These are phyloP conservation scores for Carpinus viminea DNA, from an alignment of 306 rosid species.

Conservation along the genomic window DNA sequence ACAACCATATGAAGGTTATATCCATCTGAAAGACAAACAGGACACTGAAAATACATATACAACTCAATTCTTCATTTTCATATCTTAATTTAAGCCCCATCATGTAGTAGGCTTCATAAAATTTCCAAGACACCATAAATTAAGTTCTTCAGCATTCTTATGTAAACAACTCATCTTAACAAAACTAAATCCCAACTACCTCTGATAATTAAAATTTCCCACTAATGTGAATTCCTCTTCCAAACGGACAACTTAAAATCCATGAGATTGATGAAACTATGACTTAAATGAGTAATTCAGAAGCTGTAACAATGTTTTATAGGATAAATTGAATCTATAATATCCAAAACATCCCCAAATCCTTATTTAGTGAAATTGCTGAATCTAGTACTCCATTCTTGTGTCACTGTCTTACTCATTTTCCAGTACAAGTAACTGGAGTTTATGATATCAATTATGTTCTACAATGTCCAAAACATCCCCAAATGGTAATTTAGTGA, in stretches of 20 bases:
- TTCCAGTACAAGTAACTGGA: neutral
- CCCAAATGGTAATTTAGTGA: too few relatives aligned
- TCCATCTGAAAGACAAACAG: slow-evolving; percentile 6
- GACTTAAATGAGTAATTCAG: neutral
- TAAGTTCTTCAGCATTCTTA: slow-evolving; percentile 3
- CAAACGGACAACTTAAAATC: neutral
- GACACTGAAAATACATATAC: neutral
- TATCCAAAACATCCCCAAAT: neutral
- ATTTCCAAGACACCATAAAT: slow-evolving; percentile 4
- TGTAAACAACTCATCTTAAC: slow-evolving; percentile 2
- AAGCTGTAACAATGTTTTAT: neutral
- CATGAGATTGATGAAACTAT: slow-evolving; percentile 1
- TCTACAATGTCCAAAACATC: too few relatives aligned
- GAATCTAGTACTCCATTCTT: neutral
- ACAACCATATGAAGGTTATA: slow-evolving; percentile 13
- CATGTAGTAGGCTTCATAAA: slow-evolving; percentile 12
- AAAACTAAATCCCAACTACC: neutral
- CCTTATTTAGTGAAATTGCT: neutral
- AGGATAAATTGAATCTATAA: neutral
- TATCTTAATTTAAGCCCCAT: neutral
- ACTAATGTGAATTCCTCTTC: neutral
- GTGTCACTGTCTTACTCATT: neutral
- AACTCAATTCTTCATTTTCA: neutral
- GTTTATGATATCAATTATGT: too few relatives aligned
- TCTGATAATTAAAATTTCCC: neutral